Percentiles rank a stretch among this genome's conserved stretches.
Evolutionary conservation across 345 rosid genomes (phyloP).

Genomic region (Camelina hispida): DNA sequence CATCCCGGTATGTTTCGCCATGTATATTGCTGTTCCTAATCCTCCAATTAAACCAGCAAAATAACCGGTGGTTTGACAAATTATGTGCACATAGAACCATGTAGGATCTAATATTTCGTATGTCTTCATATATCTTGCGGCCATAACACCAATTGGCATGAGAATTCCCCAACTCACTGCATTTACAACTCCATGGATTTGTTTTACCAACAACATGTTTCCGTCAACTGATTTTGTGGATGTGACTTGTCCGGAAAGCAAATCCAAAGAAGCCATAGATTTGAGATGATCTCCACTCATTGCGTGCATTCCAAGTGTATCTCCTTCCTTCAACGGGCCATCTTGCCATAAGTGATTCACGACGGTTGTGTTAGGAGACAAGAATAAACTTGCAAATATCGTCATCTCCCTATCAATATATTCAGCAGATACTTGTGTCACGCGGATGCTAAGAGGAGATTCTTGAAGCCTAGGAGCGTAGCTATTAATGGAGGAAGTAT

Average conservation of each 20-base stretch:
- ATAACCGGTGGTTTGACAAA: constrained; percentile 68
- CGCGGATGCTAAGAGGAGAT: constrained; percentile 53
- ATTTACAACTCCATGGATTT: constrained; percentile 75
- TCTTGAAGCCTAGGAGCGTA: constrained; percentile 39
- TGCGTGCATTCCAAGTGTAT: constrained; percentile 33
- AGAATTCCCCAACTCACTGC: constrained; percentile 79
- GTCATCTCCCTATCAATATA: constrained; percentile 47
- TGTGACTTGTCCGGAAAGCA: constrained; percentile 34
- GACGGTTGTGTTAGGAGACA: constrained; percentile 33
- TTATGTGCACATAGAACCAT: constrained; percentile 74
- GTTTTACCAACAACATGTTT: constrained; percentile 44
- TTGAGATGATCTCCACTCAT: constrained; percentile 24
- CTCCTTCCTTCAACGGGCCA: constrained; percentile 17
- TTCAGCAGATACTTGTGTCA: constrained; percentile 44
- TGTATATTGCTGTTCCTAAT: constrained; percentile 41
- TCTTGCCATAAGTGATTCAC: constrained; percentile 71
- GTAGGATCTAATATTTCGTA: constrained; percentile 70
- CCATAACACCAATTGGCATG: constrained; percentile 72
- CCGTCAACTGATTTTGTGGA: constrained; percentile 4
- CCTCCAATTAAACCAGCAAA: constrained; percentile 51
- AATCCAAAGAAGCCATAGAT: constrained; percentile 45
- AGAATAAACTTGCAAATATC: constrained; percentile 59
- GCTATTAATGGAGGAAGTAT: constrained; percentile 43
- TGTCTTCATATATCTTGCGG: constrained; percentile 73
- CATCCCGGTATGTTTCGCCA: constrained; percentile 32